Conservation (phyloP, 2,329 filamentous ascomycete species). For the Fusarium subtropicale region DNA sequence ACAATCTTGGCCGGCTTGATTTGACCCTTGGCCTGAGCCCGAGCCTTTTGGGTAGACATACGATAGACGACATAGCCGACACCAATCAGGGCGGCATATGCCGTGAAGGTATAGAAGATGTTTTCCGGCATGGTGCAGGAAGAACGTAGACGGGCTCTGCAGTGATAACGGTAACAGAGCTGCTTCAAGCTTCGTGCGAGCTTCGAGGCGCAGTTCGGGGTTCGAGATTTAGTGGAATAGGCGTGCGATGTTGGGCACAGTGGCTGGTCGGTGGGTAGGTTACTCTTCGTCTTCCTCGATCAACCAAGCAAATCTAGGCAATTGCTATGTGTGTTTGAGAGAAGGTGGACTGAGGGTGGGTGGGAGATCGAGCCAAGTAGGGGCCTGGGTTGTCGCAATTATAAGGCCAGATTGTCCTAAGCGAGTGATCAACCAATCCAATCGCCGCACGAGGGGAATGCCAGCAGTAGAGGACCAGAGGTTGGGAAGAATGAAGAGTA, state of each 20-base stretch:
- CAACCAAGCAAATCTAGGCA: constrained; percentile 8
- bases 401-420: constrained; percentile 52
- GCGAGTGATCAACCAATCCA: constrained; percentile 38
- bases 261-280: constrained; percentile 11
- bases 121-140: constrained; percentile 50
- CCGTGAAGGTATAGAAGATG: constrained; percentile 53
- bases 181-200: constrained; percentile 28
- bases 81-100: constrained; percentile 54
- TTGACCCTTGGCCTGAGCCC: constrained; percentile 47
- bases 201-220: constrained; percentile 22
- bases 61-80: constrained; percentile 53
- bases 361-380: constrained; percentile 28
- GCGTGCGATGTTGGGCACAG: constrained; percentile 13
- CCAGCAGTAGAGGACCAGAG: constrained; percentile 14
- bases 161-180: constrained; percentile 24
- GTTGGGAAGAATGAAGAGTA: constrained; percentile 2
- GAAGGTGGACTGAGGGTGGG: constrained; percentile 19
- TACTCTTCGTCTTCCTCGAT: constrained; percentile 8
- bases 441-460: constrained; percentile 33
- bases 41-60: constrained; percentile 51
- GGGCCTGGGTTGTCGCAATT: constrained; percentile 42
- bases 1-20: constrained; percentile 49
- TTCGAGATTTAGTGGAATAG: constrained; percentile 14
- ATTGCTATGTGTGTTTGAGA: constrained; percentile 16
- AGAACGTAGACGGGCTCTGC: constrained; percentile 7